Conservation (phyloP, 2,329 filamentous ascomycete species). For the Rhytidhysteron rufulum region DNA sequence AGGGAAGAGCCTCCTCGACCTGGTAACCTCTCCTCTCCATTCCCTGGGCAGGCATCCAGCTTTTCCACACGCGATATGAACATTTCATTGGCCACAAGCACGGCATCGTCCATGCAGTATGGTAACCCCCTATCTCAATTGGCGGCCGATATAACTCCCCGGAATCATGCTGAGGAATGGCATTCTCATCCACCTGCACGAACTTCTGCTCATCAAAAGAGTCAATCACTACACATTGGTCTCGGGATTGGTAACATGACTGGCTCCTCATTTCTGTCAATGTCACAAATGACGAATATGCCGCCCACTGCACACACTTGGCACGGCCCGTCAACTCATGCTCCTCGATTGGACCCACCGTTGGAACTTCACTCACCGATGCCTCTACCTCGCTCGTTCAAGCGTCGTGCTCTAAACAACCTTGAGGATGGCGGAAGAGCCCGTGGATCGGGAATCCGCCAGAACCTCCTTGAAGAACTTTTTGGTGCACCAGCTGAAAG, state of each 20-base stretch:
- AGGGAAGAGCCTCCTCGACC: conserved; percentile 29
- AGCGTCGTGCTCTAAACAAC: conserved; percentile 55
- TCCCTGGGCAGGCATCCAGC: conserved; percentile 17
- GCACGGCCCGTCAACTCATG: conserved; percentile 24
- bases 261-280: conserved; percentile 42
- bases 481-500: conserved; percentile 47
- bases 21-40: conserved; percentile 38
- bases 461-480: conserved; percentile 42
- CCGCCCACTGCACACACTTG: conserved; percentile 28
- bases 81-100: conserved; percentile 49
- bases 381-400: conserved; percentile 51
- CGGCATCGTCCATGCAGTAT: conserved; percentile 50
- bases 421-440: conserved; percentile 45
- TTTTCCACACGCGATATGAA: conserved; percentile 51
- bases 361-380: conserved; percentile 52
- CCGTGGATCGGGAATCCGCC: conserved; percentile 41
- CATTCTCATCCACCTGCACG: conserved; percentile 36
- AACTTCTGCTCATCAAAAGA: conserved; percentile 50
- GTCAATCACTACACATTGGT: conserved; percentile 47
- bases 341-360: conserved; percentile 46
- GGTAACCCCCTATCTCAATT: conserved; percentile 47
- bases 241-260: conserved; percentile 39
- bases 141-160: conserved; percentile 32
- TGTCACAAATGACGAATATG: conserved; percentile 22
- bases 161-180: conserved; percentile 37